Conservation (phyloP, 768 basidiomycete genomes). For the Porpolomopsis calyptriformis region DNA sequence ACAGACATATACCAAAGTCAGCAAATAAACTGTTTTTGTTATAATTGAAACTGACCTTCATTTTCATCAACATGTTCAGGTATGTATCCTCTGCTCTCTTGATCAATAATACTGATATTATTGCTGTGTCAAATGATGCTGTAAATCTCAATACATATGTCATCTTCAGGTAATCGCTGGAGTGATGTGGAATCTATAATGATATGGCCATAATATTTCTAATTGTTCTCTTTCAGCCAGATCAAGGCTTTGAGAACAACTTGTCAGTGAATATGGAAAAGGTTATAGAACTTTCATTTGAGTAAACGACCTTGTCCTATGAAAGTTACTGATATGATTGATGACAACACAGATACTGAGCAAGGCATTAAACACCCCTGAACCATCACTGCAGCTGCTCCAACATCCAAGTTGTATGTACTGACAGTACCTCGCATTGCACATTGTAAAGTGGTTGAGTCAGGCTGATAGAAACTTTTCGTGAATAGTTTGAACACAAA, state of each 20-base stretch:
- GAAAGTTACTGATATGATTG: slow-evolving; percentile 20
- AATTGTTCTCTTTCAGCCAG: slow-evolving; percentile 25
- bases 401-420: slow-evolving; percentile 16
- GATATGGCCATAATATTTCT: slow-evolving; percentile 16
- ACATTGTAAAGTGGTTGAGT: slow-evolving; percentile 8
- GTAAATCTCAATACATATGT: slow-evolving; percentile 21
- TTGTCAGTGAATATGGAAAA: slow-evolving; percentile 16
- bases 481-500: slow-evolving; percentile 30
- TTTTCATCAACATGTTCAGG: too few relatives aligned
- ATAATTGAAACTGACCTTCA: neutral
- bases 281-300: slow-evolving; percentile 11
- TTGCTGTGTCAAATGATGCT: slow-evolving; percentile 10
- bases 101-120: slow-evolving; percentile 11
- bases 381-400: slow-evolving; percentile 15
- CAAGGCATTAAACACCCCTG: slow-evolving; percentile 18
- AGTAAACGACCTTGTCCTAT: slow-evolving; percentile 17
- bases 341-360: slow-evolving; percentile 5
- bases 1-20: neutral
- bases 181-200: slow-evolving; percentile 14
- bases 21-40: neutral
- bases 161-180: slow-evolving; percentile 19
- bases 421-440: slow-evolving; percentile 26
- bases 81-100: slow-evolving; percentile 24
- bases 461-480: slow-evolving; percentile 10
- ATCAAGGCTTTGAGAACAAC: slow-evolving; percentile 17